phyloP scores from a whole-genome alignment of 768 basidiomycete genomes.

The Candolleomyces efflorescens region DNA sequence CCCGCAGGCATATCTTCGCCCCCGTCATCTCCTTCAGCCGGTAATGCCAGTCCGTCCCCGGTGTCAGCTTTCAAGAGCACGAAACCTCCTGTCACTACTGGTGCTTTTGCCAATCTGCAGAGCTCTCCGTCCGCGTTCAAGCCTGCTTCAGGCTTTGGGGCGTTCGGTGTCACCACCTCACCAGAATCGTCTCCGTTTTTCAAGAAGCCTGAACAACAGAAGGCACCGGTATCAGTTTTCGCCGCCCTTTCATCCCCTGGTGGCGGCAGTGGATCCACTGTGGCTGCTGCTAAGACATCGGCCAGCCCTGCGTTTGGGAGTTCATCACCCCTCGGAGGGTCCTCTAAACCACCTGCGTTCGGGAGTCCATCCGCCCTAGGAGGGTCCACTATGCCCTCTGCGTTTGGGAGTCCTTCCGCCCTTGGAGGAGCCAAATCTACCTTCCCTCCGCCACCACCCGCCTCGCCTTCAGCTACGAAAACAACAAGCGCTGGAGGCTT shows the following conservation, averaged over 20 bases:
- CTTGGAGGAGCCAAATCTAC: constrained; percentile 7
- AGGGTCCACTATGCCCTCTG: constrained; percentile 14
- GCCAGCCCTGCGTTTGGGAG: constrained; percentile 16
- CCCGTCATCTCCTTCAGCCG: constrained; percentile 9
- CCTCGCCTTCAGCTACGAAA: constrained; percentile 19
- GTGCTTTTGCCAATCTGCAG: constrained; percentile 29
- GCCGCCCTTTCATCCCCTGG: constrained; percentile 11
- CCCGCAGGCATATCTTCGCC: constrained; percentile 5
- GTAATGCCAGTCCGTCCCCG: background rate
- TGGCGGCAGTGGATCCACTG: constrained; percentile 11
- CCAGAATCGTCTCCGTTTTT: constrained; percentile 52
- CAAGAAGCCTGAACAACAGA: constrained; percentile 31
- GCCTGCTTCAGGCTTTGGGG: constrained; percentile 42
- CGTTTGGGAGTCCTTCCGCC: constrained; percentile 22
- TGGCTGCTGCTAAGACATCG: constrained; percentile 18
- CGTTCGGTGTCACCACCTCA: constrained; percentile 38
- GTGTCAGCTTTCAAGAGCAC: background rate
- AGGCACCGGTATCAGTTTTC: constrained; percentile 35
- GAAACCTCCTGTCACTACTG: constrained; percentile 9
- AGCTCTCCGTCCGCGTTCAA: constrained; percentile 27
- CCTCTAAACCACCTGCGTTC: constrained; percentile 14
- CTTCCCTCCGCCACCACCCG: constrained; percentile 21
- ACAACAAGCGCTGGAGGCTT: constrained; percentile 36
- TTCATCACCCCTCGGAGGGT: constrained; percentile 17
- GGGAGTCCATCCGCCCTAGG: constrained; percentile 19